A percentile compares a stretch with the other conserved stretches of the same genome.
These are phyloP conservation scores for Pascua guehoae DNA, from an alignment of 1,284 basidiomycete genomes.

Conservation along the genomic window DNA sequence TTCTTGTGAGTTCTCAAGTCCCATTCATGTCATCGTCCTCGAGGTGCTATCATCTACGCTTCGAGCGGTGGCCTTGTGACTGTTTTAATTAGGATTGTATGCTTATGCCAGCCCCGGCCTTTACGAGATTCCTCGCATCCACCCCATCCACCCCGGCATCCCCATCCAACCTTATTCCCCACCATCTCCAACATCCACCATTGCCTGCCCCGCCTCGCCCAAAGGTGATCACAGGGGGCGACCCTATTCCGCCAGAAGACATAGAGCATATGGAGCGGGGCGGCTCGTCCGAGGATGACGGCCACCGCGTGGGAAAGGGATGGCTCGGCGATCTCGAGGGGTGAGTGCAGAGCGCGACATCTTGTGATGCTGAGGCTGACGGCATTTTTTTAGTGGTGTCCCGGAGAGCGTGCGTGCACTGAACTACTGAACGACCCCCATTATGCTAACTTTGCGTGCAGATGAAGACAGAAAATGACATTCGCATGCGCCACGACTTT, in stretches of 20 bases:
- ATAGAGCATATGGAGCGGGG: conserved; percentile 21
- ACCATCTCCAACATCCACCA: conserved; percentile 7
- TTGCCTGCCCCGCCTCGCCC: neutral
- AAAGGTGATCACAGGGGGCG: conserved; percentile 2
- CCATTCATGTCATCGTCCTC: neutral
- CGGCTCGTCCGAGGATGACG: conserved; percentile 32
- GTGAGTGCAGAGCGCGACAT: conserved; percentile 18
- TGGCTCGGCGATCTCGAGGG: conserved; percentile 45
- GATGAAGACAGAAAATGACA: conserved; percentile 43
- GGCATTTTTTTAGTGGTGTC: conserved; percentile 18
- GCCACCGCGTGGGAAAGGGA: conserved; percentile 29
- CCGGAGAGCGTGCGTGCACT: conserved; percentile 23
- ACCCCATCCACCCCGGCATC: conserved; percentile 25
- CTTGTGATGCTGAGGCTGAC: neutral
- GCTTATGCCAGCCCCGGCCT: conserved; percentile 16
- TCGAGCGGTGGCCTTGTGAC: neutral
- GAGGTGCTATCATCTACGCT: neutral
- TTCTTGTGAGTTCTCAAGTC: conserved; percentile 21
- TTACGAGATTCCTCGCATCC: conserved; percentile 26
- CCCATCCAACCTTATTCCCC: conserved; percentile 19
- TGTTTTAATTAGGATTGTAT: conserved; percentile 1
- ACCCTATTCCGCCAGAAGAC: conserved; percentile 14
- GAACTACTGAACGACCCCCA: neutral
- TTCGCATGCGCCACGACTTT: conserved; percentile 45
- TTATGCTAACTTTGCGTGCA: conserved; percentile 7